These are phyloP conservation scores for Lachancea kluyveri DNA, from an alignment of 805 yeast species.

Conservation along the genomic window DNA sequence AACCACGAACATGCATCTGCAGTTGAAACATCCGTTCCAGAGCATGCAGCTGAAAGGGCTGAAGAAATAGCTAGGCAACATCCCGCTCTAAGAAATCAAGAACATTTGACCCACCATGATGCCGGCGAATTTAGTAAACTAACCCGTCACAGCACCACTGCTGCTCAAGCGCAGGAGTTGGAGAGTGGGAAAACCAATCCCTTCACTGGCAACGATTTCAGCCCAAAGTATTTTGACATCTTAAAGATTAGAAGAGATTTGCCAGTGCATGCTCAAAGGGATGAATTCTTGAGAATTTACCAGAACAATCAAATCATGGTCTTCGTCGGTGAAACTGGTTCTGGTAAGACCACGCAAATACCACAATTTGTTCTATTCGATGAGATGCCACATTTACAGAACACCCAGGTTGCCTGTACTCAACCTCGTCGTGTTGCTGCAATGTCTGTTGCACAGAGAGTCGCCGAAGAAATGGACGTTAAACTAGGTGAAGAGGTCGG, in stretches of 20 bases:
- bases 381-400: constrained; percentile 82
- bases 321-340: constrained; percentile 98
- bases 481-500: constrained; percentile 91
- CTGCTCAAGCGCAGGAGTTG: constrained; percentile 50
- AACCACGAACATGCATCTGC: constrained; percentile 27
- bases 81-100: constrained; percentile 37
- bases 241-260: constrained; percentile 73
- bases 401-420: constrained; percentile 90
- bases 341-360: constrained; percentile 97
- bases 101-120: constrained; percentile 47
- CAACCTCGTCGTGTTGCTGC: constrained; percentile 98
- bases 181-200: constrained; percentile 64
- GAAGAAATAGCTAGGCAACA: constrained; percentile 46
- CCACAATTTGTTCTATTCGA: constrained; percentile 91
- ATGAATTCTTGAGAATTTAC: constrained; percentile 76
- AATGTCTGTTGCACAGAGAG: constrained; percentile 96
- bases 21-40: constrained; percentile 50
- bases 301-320: constrained; percentile 92
- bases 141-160: constrained; percentile 58
- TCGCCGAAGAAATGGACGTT: constrained; percentile 96
- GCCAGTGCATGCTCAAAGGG: constrained; percentile 92
- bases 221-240: constrained; percentile 69
- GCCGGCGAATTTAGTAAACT: constrained; percentile 56
- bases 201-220: constrained; percentile 63
- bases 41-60: constrained; percentile 60